A percentile compares a stretch with the other conserved stretches of the same genome.
Evolutionary conservation across 768 basidiomycete species (phyloP).

Genomic region (Cytidiella melzeri): DNA sequence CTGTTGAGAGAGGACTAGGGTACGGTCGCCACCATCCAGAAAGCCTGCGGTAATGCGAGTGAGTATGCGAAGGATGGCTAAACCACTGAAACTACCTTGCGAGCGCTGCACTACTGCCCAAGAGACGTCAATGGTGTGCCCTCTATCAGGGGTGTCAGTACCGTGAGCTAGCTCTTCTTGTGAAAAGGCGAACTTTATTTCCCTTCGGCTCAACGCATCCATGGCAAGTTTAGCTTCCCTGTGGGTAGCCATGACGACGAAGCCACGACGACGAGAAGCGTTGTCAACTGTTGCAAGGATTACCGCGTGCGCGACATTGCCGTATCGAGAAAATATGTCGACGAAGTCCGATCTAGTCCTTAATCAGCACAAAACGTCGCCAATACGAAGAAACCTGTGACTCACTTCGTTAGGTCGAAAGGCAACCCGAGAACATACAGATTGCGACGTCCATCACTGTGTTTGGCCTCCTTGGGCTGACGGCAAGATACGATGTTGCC

Average conservation of each 20-base stretch:
- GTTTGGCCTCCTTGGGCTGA: slow-evolving; percentile 20
- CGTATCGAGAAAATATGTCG: slow-evolving; percentile 55
- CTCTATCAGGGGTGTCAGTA: slow-evolving; percentile 34
- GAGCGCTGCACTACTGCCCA: slow-evolving; percentile 89
- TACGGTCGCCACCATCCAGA: slow-evolving; percentile 76
- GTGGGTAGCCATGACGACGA: slow-evolving; percentile 74
- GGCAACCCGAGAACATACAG: slow-evolving; percentile 82
- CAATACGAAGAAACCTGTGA: too few relatives aligned
- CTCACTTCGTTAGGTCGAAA: slow-evolving; percentile 73
- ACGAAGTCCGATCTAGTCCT: slow-evolving; percentile 45
- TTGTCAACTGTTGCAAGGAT: slow-evolving; percentile 82
- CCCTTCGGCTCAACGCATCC: slow-evolving; percentile 57
- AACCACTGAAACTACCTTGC: slow-evolving; percentile 42
- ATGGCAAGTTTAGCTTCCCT: slow-evolving; percentile 68
- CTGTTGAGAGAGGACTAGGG: slow-evolving; percentile 44
- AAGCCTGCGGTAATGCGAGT: slow-evolving; percentile 45
- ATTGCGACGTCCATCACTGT: slow-evolving; percentile 57
- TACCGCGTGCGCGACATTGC: slow-evolving; percentile 68
- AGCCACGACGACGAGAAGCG: slow-evolving; percentile 76
- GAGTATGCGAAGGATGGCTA: background rate
- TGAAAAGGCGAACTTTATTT: slow-evolving; percentile 52
- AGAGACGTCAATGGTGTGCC: slow-evolving; percentile 72
- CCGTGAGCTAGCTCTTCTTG: background rate
- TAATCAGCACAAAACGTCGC: background rate
- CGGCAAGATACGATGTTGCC: slow-evolving; percentile 15